phyloP scores from a whole-genome alignment of 352 stramenopile species.

The Pythium brachiatum region DNA sequence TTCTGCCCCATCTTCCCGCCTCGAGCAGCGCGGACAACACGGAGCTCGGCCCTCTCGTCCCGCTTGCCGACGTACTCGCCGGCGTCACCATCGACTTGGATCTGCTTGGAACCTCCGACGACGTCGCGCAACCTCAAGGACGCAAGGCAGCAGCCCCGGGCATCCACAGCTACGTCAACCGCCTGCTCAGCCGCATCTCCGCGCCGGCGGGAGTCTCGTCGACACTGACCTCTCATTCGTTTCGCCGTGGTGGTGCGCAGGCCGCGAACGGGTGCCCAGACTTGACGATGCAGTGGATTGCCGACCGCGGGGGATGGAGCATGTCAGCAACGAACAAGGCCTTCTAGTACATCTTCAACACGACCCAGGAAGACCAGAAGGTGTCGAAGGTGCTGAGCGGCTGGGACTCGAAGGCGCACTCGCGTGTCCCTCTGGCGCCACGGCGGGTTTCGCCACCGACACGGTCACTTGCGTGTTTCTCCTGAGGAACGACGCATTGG shows the following conservation, averaged over 20 bases:
- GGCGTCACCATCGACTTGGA: not conserved
- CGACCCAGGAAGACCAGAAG: constrained; percentile 20
- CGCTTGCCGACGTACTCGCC: not conserved
- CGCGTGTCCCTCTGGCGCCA: too few species aligned
- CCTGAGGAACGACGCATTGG: too few species aligned
- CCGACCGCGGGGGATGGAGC: constrained; percentile 23
- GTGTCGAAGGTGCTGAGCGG: constrained; percentile 16
- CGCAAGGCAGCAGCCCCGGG: not conserved
- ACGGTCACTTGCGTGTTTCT: too few species aligned
- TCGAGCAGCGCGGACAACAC: not conserved
- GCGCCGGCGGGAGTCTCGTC: not conserved
- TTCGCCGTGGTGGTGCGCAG: constrained; percentile 21
- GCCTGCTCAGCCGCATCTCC: constrained; percentile 8
- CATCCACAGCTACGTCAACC: constrained; percentile 19
- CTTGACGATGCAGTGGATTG: constrained; percentile 23
- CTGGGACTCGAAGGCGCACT: too few species aligned
- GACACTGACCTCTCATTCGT: constrained; percentile 20
- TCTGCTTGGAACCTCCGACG: not conserved
- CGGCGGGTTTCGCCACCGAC: too few species aligned
- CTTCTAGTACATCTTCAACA: constrained; percentile 31
- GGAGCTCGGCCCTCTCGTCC: constrained; percentile 1
- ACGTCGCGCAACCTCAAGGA: not conserved
- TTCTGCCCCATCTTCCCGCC: constrained; percentile 20
- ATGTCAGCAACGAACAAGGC: constrained; percentile 23
- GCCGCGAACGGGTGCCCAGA: constrained; percentile 13